Conservation (phyloP, 768 basidiomycete genomes). For the Lactarius sanguifluus region DNA sequence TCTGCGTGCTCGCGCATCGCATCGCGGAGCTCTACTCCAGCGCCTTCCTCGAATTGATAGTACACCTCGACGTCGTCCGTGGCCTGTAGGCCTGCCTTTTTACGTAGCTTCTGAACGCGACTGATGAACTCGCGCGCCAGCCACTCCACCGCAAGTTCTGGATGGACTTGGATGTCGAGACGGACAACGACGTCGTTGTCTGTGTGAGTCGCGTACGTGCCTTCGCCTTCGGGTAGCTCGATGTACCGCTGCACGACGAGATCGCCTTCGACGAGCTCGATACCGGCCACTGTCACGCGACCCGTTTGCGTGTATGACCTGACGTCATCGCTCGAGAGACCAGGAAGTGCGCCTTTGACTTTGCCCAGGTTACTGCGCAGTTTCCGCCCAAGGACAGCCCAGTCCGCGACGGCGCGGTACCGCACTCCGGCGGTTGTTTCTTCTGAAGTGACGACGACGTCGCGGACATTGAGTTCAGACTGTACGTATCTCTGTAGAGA, state of each 20-base stretch:
- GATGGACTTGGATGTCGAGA: conserved; percentile 84
- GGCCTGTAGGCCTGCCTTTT: conserved; percentile 92
- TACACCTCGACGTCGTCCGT: conserved; percentile 92
- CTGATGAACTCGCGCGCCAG: conserved; percentile 88
- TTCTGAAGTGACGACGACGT: conserved; percentile 85
- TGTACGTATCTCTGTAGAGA: conserved; percentile 85
- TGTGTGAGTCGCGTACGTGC: conserved; percentile 77
- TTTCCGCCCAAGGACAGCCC: conserved; percentile 91
- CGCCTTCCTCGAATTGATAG: conserved; percentile 73
- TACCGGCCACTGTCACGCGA: conserved; percentile 82
- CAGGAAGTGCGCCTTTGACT: conserved; percentile 85
- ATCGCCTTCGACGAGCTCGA: conserved; percentile 88
- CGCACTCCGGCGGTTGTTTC: conserved; percentile 83
- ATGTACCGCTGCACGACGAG: conserved; percentile 89
- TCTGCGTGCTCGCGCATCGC: conserved; percentile 69
- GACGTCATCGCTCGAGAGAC: conserved; percentile 77
- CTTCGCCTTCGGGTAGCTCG: conserved; percentile 62
- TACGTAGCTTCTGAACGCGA: conserved; percentile 91
- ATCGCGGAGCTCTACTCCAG: conserved; percentile 59
- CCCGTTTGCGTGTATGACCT: conserved; percentile 74
- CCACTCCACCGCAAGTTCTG: conserved; percentile 86
- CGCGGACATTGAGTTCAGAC: conserved; percentile 94
- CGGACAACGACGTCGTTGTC: conserved; percentile 95
- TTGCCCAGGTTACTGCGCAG: conserved; percentile 87
- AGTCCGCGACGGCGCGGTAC: conserved; percentile 92